Conservation (phyloP, 176 grass and related monocot genomes). For the Aegilops umbellulata region DNA sequence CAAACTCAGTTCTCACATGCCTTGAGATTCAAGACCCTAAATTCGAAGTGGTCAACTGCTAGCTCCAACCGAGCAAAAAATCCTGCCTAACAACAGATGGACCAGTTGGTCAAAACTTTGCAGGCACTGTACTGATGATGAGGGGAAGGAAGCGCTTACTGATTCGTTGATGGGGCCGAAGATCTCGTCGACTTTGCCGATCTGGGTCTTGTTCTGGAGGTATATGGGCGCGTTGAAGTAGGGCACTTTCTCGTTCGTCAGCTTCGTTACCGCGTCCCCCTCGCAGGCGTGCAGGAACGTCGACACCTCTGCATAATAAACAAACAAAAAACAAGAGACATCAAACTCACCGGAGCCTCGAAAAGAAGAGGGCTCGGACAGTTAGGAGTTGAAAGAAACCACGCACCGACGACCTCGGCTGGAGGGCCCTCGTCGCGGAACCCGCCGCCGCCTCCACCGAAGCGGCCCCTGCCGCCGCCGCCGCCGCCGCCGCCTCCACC, state of each 20-base stretch:
- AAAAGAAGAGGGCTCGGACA: neutral
- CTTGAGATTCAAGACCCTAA: neutral
- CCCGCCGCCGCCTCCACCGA: constrained; percentile 49
- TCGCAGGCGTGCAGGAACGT: constrained; percentile 88
- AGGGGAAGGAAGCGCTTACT: constrained; percentile 36
- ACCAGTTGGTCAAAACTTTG: neutral
- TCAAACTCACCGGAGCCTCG: neutral
- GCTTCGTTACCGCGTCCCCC: constrained; percentile 86
- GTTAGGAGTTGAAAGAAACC: neutral
- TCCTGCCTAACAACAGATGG: neutral
- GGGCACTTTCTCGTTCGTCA: constrained; percentile 97
- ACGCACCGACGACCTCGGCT: constrained; percentile 81
- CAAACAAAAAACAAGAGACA: neutral
- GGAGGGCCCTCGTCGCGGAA: constrained; percentile 93
- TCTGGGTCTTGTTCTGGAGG: constrained; percentile 91
- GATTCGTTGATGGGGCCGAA: constrained; percentile 99
- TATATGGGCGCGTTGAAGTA: constrained; percentile 96
- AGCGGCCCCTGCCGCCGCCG: constrained; percentile 40
- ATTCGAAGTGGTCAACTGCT: neutral
- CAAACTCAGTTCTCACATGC: neutral
- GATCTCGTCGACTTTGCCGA: constrained; percentile 98
- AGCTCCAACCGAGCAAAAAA: neutral
- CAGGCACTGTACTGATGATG: neutral
- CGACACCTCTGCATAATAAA: constrained; percentile 62
- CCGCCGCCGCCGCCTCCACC: constrained; percentile 39